phyloP scores from a whole-genome alignment of 2,329 filamentous ascomycete genomes.

The Epichloe typhina region DNA sequence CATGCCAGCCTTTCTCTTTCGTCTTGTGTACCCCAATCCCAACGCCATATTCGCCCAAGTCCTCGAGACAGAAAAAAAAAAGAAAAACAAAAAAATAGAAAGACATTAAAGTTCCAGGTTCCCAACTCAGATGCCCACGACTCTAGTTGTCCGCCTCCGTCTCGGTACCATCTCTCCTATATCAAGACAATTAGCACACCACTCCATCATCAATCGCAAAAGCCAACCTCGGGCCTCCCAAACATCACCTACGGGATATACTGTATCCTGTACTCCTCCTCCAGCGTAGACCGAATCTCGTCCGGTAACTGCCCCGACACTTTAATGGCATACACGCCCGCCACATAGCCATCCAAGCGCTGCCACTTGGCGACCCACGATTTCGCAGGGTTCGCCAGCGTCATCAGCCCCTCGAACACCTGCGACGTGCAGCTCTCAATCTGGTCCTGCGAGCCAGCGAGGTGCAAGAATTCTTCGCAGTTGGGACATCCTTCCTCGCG shows the following conservation, averaged over 20 bases:
- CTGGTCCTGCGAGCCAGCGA: conserved; percentile 63
- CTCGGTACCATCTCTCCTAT: conserved; percentile 45
- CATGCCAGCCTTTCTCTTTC: background rate
- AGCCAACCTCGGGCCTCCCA: background rate
- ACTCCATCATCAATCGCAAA: background rate
- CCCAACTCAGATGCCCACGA: background rate
- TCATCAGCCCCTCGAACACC: conserved; percentile 87
- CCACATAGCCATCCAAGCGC: conserved; percentile 74
- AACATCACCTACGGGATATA: conserved; percentile 52
- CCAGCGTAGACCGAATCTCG: conserved; percentile 45
- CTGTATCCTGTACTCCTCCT: conserved; percentile 49
- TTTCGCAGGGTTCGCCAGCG: conserved; percentile 64
- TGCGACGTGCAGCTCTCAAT: conserved; percentile 90
- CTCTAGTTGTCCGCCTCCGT: conserved; percentile 31
- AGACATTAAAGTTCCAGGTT: background rate
- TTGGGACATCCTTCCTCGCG: conserved; percentile 82
- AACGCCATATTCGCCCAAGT: conserved; percentile 2
- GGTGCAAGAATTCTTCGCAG: conserved; percentile 84
- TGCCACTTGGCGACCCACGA: conserved; percentile 98
- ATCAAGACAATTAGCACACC: conserved; percentile 4
- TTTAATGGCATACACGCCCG: conserved; percentile 87
- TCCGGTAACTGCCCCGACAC: conserved; percentile 70
- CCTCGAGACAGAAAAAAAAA: background rate
- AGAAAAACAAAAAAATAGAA: background rate
- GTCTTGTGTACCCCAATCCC: background rate